Conservation (phyloP, 768 basidiomycete genomes). For the Podaxis carcinomalis region DNA sequence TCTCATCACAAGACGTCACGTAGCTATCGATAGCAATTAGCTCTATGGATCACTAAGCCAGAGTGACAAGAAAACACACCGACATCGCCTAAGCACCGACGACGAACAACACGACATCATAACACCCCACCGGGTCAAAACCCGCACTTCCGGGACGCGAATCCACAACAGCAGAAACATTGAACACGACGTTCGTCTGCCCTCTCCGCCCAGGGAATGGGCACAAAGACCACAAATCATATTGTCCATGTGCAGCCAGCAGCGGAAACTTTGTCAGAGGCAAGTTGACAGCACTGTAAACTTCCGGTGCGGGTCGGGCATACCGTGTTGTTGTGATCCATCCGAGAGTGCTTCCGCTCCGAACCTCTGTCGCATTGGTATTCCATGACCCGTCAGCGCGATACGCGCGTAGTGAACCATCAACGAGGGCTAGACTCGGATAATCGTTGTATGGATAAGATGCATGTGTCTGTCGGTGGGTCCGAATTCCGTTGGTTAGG, state of each 20-base stretch:
- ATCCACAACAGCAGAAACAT: constrained; percentile 3
- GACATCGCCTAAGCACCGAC: neutral
- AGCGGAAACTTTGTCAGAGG: constrained; percentile 19
- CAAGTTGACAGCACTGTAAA: constrained; percentile 27
- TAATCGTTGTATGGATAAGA: constrained; percentile 49
- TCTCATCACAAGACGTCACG: neutral
- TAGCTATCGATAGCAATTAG: neutral
- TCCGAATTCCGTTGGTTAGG: neutral
- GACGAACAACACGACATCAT: constrained; percentile 7
- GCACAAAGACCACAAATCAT: constrained; percentile 37
- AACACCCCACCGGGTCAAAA: constrained; percentile 1
- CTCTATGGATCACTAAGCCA: neutral
- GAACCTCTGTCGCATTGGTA: constrained; percentile 34
- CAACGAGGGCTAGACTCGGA: constrained; percentile 33
- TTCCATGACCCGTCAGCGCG: constrained; percentile 27
- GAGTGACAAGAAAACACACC: neutral
- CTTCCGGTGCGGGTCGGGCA: constrained; percentile 25
- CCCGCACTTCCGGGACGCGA: neutral
- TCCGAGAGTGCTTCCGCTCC: constrained; percentile 26
- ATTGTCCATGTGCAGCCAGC: constrained; percentile 27
- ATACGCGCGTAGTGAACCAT: constrained; percentile 35
- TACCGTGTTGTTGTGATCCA: constrained; percentile 33
- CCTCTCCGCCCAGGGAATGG: constrained; percentile 19
- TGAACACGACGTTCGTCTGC: constrained; percentile 13
- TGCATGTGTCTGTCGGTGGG: constrained; percentile 19